Percentiles rank a stretch among this genome's conserved stretches.
Conservation (phyloP, 345 rosid genomes). For the Eucalyptus guilfoylei region DNA sequence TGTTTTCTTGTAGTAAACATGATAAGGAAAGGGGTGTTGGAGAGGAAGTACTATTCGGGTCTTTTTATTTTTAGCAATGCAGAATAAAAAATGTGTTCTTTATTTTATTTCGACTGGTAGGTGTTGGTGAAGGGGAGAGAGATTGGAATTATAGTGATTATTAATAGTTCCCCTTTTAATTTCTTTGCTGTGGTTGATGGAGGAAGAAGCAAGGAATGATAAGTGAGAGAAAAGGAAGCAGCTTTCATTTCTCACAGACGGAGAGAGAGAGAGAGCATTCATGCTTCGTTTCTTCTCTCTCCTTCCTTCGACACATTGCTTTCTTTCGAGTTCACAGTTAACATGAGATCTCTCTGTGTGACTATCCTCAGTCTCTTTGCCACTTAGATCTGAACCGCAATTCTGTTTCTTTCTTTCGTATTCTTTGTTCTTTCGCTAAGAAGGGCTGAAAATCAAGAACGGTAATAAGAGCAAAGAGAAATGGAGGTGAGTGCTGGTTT, state of each 20-base stretch:
- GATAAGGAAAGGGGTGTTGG: neutral
- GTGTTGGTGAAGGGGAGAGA: neutral
- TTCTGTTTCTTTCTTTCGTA: neutral
- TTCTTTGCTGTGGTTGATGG: neutral
- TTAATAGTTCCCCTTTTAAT: neutral
- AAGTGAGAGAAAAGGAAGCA: neutral
- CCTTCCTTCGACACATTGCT: neutral
- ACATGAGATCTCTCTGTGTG: neutral
- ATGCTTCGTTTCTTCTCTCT: neutral
- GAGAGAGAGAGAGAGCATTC: neutral
- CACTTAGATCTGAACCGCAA: neutral
- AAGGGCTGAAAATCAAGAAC: neutral
- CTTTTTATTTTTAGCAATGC: neutral
- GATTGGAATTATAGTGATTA: neutral
- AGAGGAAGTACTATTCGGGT: neutral
- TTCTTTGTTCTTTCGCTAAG: neutral
- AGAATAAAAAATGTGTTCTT: neutral
- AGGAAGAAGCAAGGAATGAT: neutral
- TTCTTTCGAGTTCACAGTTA: neutral
- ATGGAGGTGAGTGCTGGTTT: slow-evolving; percentile 31
- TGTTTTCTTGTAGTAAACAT: neutral
- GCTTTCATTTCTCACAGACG: neutral
- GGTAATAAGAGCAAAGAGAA: neutral
- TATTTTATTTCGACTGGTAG: neutral
- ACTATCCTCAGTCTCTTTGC: neutral